Percentiles rank a stretch among this genome's conserved stretches.
phyloP scores from a whole-genome alignment of 176 grass and related monocot genomes.

The Hyparrhenia diplandra region DNA sequence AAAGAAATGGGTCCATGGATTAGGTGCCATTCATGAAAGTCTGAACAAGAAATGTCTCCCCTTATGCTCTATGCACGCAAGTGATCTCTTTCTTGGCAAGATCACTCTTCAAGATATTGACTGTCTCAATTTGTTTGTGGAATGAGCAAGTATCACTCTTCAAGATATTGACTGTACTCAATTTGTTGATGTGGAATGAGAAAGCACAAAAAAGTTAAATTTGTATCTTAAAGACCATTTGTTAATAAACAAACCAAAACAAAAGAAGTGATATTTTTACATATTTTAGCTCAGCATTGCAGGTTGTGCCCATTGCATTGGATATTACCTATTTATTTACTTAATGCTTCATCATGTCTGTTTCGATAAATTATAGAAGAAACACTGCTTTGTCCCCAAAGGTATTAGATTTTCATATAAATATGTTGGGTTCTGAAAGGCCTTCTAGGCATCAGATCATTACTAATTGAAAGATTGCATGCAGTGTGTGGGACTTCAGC shows the following conservation, averaged over 20 bases:
- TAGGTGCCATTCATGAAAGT: constrained; percentile 81
- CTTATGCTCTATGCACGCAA: constrained; percentile 71
- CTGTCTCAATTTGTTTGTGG: constrained; percentile 62
- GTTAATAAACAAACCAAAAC: too few species aligned
- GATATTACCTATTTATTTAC: neutral
- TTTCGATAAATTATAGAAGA: neutral
- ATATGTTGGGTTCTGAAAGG: neutral
- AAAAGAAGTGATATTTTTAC: too few species aligned
- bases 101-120: constrained; percentile 89
- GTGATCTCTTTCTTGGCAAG: constrained; percentile 72
- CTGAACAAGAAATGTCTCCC: constrained; percentile 90
- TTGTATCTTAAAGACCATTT: too few species aligned
- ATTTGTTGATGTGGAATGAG: too few species aligned
- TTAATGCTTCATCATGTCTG: neutral
- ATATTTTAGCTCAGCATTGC: neutral
- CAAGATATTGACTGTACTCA: too few species aligned
- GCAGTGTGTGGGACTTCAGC: neutral
- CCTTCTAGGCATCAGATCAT: neutral
- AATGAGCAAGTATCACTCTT: constrained; percentile 12
- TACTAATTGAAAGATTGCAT: neutral
- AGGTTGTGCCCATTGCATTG: neutral
- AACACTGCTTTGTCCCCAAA: neutral
- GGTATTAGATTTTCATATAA: neutral
- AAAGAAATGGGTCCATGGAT: constrained; percentile 73
- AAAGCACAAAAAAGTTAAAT: too few species aligned